Conservation (phyloP, 805 yeast species). For the Zygosaccharomyces gambellarensis region DNA sequence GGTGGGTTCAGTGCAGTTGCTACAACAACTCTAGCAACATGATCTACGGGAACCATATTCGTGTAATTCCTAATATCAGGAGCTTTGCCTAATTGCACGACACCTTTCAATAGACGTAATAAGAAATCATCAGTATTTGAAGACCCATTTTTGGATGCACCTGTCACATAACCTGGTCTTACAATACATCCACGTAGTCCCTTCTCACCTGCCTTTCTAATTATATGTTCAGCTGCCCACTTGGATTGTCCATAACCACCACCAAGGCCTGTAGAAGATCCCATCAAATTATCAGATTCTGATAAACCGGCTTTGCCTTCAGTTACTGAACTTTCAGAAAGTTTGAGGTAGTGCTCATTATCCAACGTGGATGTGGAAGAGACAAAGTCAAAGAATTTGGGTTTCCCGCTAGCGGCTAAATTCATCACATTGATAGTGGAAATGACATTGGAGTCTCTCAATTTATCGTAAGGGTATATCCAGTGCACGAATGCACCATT, state of each 20-base stretch:
- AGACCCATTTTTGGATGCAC: slow-evolving; percentile 77
- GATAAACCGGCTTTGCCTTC: slow-evolving; percentile 68
- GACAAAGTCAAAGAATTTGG: slow-evolving; percentile 84
- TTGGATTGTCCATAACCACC: slow-evolving; percentile 97
- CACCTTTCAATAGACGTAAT: slow-evolving; percentile 90
- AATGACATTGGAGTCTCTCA: slow-evolving; percentile 90
- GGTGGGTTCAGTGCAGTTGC: slow-evolving; percentile 82
- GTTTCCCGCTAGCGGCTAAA: slow-evolving; percentile 60
- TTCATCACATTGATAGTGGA: slow-evolving; percentile 81
- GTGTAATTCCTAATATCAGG: slow-evolving; percentile 86
- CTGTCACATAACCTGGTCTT: slow-evolving; percentile 95
- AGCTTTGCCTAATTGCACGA: slow-evolving; percentile 76
- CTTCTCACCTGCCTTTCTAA: slow-evolving; percentile 79
- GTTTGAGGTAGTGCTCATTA: slow-evolving; percentile 68
- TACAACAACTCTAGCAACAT: slow-evolving; percentile 86
- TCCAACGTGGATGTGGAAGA: slow-evolving; percentile 94
- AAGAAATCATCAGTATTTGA: slow-evolving; percentile 96
- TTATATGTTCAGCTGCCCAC: slow-evolving; percentile 92
- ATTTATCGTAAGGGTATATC: slow-evolving; percentile 90
- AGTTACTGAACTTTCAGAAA: slow-evolving; percentile 65
- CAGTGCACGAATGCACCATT: slow-evolving; percentile 98
- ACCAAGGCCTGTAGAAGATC: slow-evolving; percentile 76
- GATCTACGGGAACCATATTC: slow-evolving; percentile 97
- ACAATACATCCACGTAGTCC: slow-evolving; percentile 87
- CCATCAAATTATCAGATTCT: slow-evolving; percentile 78